Percentiles rank a stretch among this genome's conserved stretches.
Evolutionary conservation across 1,139 yeast genomes (phyloP).

Genomic region (Candida sojae): DNA sequence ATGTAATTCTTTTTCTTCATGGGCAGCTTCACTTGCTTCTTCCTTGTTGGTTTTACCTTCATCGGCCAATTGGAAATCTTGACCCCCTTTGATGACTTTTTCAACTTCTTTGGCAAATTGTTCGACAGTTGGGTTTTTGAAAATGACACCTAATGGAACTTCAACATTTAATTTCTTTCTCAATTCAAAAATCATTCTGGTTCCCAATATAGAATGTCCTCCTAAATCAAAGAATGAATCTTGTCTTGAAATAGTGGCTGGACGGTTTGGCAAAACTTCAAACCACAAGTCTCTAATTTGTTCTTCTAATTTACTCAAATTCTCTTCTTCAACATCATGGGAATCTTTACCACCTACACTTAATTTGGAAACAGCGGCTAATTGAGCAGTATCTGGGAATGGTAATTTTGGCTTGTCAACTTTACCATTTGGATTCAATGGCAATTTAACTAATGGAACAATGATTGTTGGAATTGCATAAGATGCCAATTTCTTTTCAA

Average conservation of each 20-base stretch:
- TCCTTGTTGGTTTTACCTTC: slow-evolving; percentile 17
- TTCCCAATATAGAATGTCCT: slow-evolving; percentile 96
- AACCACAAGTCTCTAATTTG: slow-evolving; percentile 83
- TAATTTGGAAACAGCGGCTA: slow-evolving; percentile 62
- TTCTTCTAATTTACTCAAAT: slow-evolving; percentile 63
- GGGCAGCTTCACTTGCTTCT: slow-evolving; percentile 15
- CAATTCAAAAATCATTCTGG: slow-evolving; percentile 92
- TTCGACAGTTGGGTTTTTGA: slow-evolving; percentile 83
- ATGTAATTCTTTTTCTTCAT: slow-evolving; percentile 35
- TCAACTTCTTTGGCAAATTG: slow-evolving; percentile 77
- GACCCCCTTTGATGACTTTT: slow-evolving; percentile 50
- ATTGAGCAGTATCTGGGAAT: slow-evolving; percentile 88
- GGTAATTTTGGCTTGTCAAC: slow-evolving; percentile 97
- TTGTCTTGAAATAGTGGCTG: slow-evolving; percentile 69
- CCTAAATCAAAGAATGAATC: slow-evolving; percentile 98
- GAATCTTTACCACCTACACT: slow-evolving; percentile 31
- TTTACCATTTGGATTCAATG: slow-evolving; percentile 97
- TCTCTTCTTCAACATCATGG: slow-evolving; percentile 33
- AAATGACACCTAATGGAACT: slow-evolving; percentile 85
- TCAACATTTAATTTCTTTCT: slow-evolving; percentile 78
- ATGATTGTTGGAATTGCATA: slow-evolving; percentile 93
- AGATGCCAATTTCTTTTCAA: slow-evolving; percentile 85
- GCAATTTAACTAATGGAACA: slow-evolving; percentile 83
- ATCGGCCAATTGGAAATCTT: slow-evolving; percentile 45
- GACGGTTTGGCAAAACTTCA: slow-evolving; percentile 79